Conservation (phyloP, 495 filamentous ascomycete species). For the Neurospora sp. region DNA sequence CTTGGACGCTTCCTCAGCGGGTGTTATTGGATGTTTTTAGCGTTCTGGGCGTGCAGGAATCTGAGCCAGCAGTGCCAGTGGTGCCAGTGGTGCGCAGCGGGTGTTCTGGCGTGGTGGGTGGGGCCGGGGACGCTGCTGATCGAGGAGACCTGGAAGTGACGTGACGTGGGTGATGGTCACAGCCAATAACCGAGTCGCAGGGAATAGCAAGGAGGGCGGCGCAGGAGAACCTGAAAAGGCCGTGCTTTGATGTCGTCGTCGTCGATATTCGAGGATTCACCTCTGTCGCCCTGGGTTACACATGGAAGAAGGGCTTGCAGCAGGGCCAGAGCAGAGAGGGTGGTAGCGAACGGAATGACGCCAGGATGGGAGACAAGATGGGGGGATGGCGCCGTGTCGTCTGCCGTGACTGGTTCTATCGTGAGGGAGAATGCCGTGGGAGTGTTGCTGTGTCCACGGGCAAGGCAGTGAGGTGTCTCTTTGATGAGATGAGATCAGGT, state of each 20-base stretch:
- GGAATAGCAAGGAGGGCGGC: constrained; percentile 6
- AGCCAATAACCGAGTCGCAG: constrained; percentile 11
- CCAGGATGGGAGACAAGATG: neutral
- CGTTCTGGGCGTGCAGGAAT: neutral
- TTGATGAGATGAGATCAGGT: neutral
- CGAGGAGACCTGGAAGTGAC: constrained; percentile 4
- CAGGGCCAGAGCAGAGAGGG: neutral
- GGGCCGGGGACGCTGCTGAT: neutral
- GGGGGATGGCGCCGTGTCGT: neutral
- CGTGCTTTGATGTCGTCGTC: neutral
- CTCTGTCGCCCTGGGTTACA: neutral
- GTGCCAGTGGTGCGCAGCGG: neutral
- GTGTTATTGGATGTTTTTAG: neutral
- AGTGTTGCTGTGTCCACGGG: neutral
- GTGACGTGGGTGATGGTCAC: constrained; percentile 10
- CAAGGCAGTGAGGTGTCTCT: neutral
- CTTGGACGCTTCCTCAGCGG: neutral
- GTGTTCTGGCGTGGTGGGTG: neutral
- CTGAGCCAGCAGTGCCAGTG: neutral
- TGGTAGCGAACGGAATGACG: neutral
- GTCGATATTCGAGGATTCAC: neutral
- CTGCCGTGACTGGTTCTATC: neutral
- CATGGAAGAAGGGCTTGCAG: neutral
- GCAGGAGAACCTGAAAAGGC: neutral
- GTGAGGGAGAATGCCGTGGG: neutral